Evolutionary conservation across 441 rosid species (phyloP), one percentile per base, ranked within the genome.

Genomic region (Sinapis alba): DNA sequence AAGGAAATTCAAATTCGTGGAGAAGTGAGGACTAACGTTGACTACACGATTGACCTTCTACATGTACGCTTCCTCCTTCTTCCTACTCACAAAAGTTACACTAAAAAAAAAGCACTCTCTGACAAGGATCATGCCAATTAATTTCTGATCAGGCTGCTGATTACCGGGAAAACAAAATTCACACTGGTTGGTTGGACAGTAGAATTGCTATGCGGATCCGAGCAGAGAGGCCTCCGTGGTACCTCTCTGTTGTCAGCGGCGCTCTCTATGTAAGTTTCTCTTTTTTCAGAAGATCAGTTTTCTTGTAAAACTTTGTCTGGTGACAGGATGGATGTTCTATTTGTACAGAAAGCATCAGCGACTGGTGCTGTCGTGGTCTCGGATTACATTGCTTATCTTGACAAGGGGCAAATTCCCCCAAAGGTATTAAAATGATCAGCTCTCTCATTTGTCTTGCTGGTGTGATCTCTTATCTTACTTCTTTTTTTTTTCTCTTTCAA

Each of bases 151-250:
- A 96, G 99, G 99, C 94, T 83, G 84, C 90, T 70, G 98, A 94
- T 81, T 96, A 96, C 80, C 88, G 88, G 73, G 98, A 94, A 41
- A 96, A 96, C 80, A 94, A 89, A 85, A 94, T 97, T 56, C 99
- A 97, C 85, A 94, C 99, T 9, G 99, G 99, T 75, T 97, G 99
- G 99, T 83, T 96, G 90, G 99, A 96, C 64, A 91, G 98, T 84
- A 89, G 98, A 85, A 96, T 96, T 81, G 98, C 99, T 10, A 92
- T 96, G 99, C 90, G 99, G 69, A 98, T 96, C 80, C 90, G 98
- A 84, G 98, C 98, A 23, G 98, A 94, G 83, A 88, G 99, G 85
- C 99, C 98, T 61, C 93, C 98, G 13, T 96, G 99, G 99, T 96
- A 96, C 87, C 95, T 96, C 79, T 96, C 99, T 69, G 98, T 96